Evolutionary conservation across 1,284 basidiomycete genomes (phyloP).

Genomic region (Psilocybe mexicana): DNA sequence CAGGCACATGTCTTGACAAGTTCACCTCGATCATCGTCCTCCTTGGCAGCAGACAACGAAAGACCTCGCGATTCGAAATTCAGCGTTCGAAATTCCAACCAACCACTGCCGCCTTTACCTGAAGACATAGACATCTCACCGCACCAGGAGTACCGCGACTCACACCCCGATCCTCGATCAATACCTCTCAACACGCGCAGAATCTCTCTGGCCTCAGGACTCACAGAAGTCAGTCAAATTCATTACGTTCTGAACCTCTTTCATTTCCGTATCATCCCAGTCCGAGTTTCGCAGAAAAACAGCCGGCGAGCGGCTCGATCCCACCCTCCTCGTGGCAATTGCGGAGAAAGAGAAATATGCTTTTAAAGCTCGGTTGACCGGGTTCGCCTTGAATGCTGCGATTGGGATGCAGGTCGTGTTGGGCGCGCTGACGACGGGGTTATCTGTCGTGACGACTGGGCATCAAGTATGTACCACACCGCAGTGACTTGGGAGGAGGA

Average conservation of each 20-base stretch:
- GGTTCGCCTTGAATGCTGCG: constrained; percentile 51
- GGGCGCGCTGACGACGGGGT: constrained; percentile 66
- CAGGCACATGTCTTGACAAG: too few species aligned
- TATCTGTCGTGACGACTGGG: constrained; percentile 50
- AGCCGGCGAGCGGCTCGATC: constrained; percentile 45
- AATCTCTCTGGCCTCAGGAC: constrained; percentile 1
- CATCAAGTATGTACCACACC: constrained; percentile 31
- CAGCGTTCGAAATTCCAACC: neutral
- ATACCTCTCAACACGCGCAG: constrained; percentile 10
- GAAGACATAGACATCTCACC: neutral
- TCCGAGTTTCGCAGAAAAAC: constrained; percentile 33
- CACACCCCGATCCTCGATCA: constrained; percentile 9
- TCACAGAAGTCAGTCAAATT: constrained; percentile 37
- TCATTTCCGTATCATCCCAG: neutral
- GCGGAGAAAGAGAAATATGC: constrained; percentile 45
- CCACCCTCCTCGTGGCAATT: constrained; percentile 44
- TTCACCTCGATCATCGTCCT: too few species aligned
- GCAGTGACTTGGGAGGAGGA: neutral
- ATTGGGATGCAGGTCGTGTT: constrained; percentile 58
- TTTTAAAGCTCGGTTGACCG: constrained; percentile 46
- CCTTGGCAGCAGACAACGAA: neutral
- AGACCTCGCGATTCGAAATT: neutral
- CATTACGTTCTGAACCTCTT: constrained; percentile 11
- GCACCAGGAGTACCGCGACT: neutral
- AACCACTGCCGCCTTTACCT: constrained; percentile 8